Conservation (phyloP, 305 asterid genomes). For the Lippia alba region DNA sequence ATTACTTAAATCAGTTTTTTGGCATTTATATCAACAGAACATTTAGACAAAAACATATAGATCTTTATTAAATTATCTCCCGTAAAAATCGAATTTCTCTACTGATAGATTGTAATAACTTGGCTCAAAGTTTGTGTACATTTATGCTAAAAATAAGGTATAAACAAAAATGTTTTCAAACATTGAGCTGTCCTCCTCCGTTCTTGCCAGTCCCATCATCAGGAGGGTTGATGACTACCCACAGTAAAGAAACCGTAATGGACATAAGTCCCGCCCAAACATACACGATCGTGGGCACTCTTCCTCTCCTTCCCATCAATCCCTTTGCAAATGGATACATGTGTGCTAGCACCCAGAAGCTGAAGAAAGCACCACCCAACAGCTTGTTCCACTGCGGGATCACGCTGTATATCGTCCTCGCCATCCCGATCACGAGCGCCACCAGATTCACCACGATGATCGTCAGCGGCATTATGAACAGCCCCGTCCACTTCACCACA, state of each 20-base stretch:
- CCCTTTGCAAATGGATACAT: conserved; percentile 91
- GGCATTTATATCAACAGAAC: no score
- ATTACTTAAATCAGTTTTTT: no score
- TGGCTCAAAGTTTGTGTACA: background rate
- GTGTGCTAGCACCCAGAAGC: conserved; percentile 91
- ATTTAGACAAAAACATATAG: no score
- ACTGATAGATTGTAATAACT: background rate
- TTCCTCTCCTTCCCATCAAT: conserved; percentile 92
- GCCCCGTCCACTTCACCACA: conserved; percentile 84
- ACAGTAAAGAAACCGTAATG: conserved; percentile 79
- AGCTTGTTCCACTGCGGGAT: conserved; percentile 93
- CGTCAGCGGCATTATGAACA: conserved; percentile 72
- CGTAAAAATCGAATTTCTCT: background rate
- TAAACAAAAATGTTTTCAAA: conserved; percentile 16
- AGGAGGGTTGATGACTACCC: conserved; percentile 73
- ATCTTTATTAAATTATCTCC: no score
- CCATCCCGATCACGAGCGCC: conserved; percentile 70
- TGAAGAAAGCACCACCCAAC: conserved; percentile 85
- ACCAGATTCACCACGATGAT: conserved; percentile 62
- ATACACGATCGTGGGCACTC: conserved; percentile 75
- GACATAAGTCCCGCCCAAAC: conserved; percentile 89
- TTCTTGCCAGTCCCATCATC: background rate
- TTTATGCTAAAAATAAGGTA: no score
- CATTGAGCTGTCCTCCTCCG: conserved; percentile 17
- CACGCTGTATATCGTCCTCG: conserved; percentile 77